Percentiles rank a stretch among this genome's conserved stretches.
Conservation (phyloP, 1,284 basidiomycete species). For the Leccinum subspadiceum region DNA sequence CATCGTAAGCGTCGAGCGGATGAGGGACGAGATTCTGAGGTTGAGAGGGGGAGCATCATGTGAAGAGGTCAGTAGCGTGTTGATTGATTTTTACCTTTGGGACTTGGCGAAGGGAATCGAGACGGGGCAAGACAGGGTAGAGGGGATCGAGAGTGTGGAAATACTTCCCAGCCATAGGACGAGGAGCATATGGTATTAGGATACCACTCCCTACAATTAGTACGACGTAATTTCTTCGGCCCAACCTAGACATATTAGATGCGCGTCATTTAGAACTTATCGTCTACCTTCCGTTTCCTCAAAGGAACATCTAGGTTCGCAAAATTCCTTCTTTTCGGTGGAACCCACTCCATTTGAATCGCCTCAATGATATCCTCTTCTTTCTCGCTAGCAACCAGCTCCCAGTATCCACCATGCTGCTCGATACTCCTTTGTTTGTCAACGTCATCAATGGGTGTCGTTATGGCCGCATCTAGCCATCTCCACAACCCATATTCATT, state of each 20-base stretch:
- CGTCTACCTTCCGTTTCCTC: slow-evolving; percentile 6
- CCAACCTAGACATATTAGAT: neutral
- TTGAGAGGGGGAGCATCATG: slow-evolving; percentile 14
- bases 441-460: neutral
- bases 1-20: slow-evolving; percentile 72
- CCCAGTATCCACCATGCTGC: slow-evolving; percentile 22
- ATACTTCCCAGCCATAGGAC: slow-evolving; percentile 74
- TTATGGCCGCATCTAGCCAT: slow-evolving; percentile 32
- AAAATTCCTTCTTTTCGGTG: slow-evolving; percentile 30
- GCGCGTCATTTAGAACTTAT: slow-evolving; percentile 7
- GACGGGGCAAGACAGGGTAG: slow-evolving; percentile 51
- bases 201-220: slow-evolving; percentile 14
- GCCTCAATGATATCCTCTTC: slow-evolving; percentile 27
- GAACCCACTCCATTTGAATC: slow-evolving; percentile 29
- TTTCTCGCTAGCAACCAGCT: slow-evolving; percentile 20
- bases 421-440: slow-evolving; percentile 10
- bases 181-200: slow-evolving; percentile 79
- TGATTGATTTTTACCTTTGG: slow-evolving; percentile 87
- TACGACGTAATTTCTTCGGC: slow-evolving; percentile 2
- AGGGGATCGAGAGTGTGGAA: slow-evolving; percentile 54
- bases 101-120: slow-evolving; percentile 79
- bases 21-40: slow-evolving; percentile 45
- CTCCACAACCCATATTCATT: slow-evolving; percentile 61
- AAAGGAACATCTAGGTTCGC: slow-evolving; percentile 11
- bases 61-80: slow-evolving; percentile 64